Conservation (phyloP, 1,284 basidiomycete genomes). For the Austroboletus olivaceoglutinosus region DNA sequence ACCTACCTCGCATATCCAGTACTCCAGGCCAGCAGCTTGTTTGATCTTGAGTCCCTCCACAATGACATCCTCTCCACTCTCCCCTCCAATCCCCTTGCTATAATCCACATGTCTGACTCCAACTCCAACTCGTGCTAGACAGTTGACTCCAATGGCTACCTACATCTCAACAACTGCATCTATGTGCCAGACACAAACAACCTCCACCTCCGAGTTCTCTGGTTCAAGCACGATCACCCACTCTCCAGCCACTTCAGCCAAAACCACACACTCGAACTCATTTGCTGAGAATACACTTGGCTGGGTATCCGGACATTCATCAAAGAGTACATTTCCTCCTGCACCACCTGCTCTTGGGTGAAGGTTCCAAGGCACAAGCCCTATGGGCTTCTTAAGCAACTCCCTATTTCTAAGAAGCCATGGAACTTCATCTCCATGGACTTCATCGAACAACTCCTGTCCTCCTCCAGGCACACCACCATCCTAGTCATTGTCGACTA, state of each 20-base stretch:
- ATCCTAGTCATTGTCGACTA: too few species aligned
- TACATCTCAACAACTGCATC: not conserved
- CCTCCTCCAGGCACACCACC: too few species aligned
- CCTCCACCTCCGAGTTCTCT: not conserved
- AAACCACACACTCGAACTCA: not conserved
- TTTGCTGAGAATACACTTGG: not conserved
- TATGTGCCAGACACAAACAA: not conserved
- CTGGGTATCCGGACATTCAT: too few species aligned
- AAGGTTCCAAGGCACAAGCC: too few species aligned
- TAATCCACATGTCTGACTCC: not conserved
- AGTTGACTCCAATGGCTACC: not conserved
- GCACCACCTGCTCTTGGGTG: not conserved
- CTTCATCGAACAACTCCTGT: too few species aligned
- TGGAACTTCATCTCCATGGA: too few species aligned
- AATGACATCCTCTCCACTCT: constrained; percentile 3
- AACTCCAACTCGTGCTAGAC: not conserved
- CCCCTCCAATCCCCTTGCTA: not conserved
- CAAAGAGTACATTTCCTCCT: too few species aligned
- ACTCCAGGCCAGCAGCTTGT: not conserved
- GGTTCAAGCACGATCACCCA: not conserved
- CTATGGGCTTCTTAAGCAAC: too few species aligned
- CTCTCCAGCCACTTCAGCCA: not conserved
- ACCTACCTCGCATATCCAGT: not conserved
- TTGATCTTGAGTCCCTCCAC: not conserved
- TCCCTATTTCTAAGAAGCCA: too few species aligned